Percentiles rank a stretch among this genome's conserved stretches.
phyloP scores from a whole-genome alignment of 345 rosid species.

The Kandelia obovata region DNA sequence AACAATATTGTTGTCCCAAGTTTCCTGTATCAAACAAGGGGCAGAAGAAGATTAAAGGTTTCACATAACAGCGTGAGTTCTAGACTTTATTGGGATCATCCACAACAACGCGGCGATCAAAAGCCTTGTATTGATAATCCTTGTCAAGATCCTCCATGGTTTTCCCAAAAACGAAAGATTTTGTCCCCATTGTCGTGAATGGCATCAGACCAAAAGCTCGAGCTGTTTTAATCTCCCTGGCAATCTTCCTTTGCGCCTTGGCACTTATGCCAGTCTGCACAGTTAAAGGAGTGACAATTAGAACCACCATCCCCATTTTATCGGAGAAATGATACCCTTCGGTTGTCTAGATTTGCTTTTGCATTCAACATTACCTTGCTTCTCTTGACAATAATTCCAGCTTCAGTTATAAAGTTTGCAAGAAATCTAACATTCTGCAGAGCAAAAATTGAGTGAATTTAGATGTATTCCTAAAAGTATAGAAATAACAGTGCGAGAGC shows the following conservation, averaged over 20 bases:
- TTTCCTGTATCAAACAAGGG: too few relatives aligned
- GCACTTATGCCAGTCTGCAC: conserved; percentile 82
- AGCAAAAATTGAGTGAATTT: not conserved
- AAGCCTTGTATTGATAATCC: conserved; percentile 51
- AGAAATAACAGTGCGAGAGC: not conserved
- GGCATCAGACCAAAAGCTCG: conserved; percentile 92
- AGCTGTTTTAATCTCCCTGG: conserved; percentile 92
- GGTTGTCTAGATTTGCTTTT: not conserved
- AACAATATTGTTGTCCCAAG: too few relatives aligned
- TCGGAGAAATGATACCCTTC: not conserved
- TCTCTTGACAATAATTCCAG: conserved; percentile 80
- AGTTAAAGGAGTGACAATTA: not conserved
- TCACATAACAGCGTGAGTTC: too few relatives aligned
- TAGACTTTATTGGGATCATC: too few relatives aligned
- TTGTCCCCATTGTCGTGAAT: conserved; percentile 91
- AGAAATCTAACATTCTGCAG: conserved; percentile 84
- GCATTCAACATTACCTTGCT: conserved; percentile 43
- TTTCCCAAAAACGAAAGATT: conserved; percentile 56
- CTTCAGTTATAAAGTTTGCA: conserved; percentile 77
- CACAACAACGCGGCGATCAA: not conserved
- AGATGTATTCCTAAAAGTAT: not conserved
- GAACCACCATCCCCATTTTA: not conserved
- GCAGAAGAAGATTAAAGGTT: too few relatives aligned
- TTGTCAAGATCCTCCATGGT: conserved; percentile 57
- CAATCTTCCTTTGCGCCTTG: conserved; percentile 89